These are phyloP conservation scores for Solanum medicagineum DNA, from an alignment of 257 asterid species.

Conservation along the genomic window DNA sequence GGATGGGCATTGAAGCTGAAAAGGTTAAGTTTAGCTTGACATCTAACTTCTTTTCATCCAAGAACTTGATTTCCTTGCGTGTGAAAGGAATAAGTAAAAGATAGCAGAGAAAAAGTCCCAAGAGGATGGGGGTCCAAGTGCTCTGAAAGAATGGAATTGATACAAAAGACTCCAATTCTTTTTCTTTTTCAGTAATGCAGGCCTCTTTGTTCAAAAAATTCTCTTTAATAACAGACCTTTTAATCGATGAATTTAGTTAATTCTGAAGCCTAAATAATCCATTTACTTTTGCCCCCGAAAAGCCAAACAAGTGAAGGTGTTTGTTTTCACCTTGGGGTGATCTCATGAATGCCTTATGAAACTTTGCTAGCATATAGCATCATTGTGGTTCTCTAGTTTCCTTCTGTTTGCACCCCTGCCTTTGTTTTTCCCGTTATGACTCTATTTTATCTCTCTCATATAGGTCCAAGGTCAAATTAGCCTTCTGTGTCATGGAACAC, in stretches of 20 bases:
- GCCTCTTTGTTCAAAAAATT: background rate
- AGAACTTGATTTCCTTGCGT: background rate
- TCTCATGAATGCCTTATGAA: background rate
- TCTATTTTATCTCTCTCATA: constrained; percentile 9
- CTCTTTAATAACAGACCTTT: background rate
- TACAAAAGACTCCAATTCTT: background rate
- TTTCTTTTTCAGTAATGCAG: background rate
- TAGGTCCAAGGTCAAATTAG: constrained; percentile 99
- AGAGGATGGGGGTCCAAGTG: background rate
- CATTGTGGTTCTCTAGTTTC: background rate
- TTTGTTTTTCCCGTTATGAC: constrained; percentile 1
- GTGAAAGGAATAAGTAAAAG: background rate
- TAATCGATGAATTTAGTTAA: background rate
- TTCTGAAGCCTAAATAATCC: background rate
- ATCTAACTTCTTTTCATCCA: background rate
- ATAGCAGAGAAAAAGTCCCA: background rate
- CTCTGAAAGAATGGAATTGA: background rate
- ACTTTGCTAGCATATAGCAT: background rate
- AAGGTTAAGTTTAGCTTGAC: background rate
- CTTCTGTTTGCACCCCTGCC: background rate
- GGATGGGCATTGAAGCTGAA: background rate
- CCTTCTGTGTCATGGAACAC: constrained; percentile 54
- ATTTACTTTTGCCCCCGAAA: background rate
- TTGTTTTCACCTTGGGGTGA: background rate
- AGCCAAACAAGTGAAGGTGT: background rate